These are phyloP conservation scores for Rhynchospora pubera DNA, from an alignment of 176 grass and related monocot genomes.

Conservation along the genomic window DNA sequence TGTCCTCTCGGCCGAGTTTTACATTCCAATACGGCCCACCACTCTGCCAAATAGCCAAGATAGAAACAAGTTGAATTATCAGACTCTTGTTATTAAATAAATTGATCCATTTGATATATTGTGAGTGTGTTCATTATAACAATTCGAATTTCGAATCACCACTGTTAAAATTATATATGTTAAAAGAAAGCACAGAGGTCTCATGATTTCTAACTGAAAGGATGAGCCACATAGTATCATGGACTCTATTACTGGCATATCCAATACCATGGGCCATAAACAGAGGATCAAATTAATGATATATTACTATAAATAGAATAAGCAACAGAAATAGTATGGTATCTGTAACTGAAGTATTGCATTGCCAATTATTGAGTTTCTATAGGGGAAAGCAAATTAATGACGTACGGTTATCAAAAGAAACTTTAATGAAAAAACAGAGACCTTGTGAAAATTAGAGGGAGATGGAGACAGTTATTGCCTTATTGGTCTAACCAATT, in stretches of 20 bases:
- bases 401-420: not conserved
- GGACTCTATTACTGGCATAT: not conserved
- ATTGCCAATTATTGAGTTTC: not conserved
- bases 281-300: not conserved
- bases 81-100: not conserved
- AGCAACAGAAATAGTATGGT: not conserved
- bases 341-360: not conserved
- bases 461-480: not conserved
- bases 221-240: not conserved
- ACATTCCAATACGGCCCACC: constrained; percentile 76
- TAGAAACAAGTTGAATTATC: not conserved
- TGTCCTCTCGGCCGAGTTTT: constrained; percentile 69
- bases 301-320: not conserved
- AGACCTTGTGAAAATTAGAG: not conserved
- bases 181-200: not conserved
- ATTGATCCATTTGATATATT: not conserved
- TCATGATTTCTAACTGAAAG: not conserved
- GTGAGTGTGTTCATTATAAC: not conserved
- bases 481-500: too few relatives aligned
- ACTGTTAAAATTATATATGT: not conserved
- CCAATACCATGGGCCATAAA: not conserved
- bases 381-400: not conserved
- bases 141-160: too few relatives aligned
- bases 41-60: constrained; percentile 32
- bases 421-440: not conserved